phyloP scores from a whole-genome alignment of 345 rosid species.

The Eucalyptus coolabah region DNA sequence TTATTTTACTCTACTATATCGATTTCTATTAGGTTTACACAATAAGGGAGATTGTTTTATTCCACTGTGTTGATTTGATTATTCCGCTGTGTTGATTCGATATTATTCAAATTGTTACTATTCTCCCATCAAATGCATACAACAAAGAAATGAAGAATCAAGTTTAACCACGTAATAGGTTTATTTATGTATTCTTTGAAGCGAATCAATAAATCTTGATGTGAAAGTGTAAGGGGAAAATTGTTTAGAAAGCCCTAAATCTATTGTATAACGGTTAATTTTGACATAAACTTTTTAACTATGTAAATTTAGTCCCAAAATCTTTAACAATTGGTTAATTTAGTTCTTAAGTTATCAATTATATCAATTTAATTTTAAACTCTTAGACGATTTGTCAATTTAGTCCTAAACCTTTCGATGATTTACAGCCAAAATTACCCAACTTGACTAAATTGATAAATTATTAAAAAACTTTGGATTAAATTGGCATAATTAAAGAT shows the following conservation, averaged over 20 bases:
- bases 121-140: too few species aligned
- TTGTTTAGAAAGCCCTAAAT: background rate
- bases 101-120: too few species aligned
- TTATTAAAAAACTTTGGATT: background rate
- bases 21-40: too few species aligned
- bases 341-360: background rate
- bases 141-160: too few species aligned
- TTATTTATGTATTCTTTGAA: background rate
- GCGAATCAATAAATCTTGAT: background rate
- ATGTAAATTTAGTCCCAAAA: background rate
- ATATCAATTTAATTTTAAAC: background rate
- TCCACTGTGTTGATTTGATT: too few species aligned
- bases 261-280: background rate
- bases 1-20: too few species aligned
- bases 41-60: too few species aligned
- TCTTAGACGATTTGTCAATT: background rate
- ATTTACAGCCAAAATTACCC: background rate
- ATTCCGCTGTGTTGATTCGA: too few species aligned
- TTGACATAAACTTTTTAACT: background rate
- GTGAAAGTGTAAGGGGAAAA: background rate
- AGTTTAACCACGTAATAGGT: background rate
- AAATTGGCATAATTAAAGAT: background rate
- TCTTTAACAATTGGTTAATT: background rate
- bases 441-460: background rate
- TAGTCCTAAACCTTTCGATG: background rate